These are phyloP conservation scores for Argentina anserina DNA, from an alignment of 306 rosid genomes.

Conservation along the genomic window DNA sequence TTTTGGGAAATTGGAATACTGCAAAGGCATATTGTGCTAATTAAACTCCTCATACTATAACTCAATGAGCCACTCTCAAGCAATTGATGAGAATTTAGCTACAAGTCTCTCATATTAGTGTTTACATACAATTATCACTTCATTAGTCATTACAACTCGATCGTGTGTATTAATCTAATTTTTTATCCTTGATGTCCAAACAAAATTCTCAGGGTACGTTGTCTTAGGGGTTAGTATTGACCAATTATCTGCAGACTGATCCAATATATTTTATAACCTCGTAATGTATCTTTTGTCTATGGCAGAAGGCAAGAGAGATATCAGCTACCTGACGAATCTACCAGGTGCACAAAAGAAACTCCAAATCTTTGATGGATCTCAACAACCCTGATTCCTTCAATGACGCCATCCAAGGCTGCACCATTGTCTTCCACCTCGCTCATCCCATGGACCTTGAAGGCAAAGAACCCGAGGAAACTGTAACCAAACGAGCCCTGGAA, in stretches of 20 bases:
- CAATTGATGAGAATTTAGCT: no score
- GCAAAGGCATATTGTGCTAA: no score
- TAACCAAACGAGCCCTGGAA: constrained; percentile 41
- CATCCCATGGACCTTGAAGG: constrained; percentile 36
- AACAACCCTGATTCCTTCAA: constrained; percentile 30
- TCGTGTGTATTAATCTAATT: no score
- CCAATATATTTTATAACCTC: not conserved
- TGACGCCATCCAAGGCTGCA: constrained; percentile 39
- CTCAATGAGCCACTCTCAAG: no score
- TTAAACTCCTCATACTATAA: no score
- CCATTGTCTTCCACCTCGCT: constrained; percentile 47
- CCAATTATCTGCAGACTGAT: not conserved
- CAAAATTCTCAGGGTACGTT: not conserved
- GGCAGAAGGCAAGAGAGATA: constrained; percentile 28
- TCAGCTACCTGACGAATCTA: constrained; percentile 41
- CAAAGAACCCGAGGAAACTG: constrained; percentile 39
- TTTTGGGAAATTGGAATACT: no score
- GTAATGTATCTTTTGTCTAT: not conserved
- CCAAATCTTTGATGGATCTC: constrained; percentile 37
- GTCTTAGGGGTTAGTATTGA: not conserved
- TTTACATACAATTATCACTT: no score
- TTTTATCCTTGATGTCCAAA: no score
- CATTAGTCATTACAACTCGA: no score
- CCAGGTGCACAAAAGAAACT: constrained; percentile 37
- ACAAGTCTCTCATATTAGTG: no score